phyloP scores from a whole-genome alignment of 2,329 filamentous ascomycete species.

The Sarocladium brachiariae region DNA sequence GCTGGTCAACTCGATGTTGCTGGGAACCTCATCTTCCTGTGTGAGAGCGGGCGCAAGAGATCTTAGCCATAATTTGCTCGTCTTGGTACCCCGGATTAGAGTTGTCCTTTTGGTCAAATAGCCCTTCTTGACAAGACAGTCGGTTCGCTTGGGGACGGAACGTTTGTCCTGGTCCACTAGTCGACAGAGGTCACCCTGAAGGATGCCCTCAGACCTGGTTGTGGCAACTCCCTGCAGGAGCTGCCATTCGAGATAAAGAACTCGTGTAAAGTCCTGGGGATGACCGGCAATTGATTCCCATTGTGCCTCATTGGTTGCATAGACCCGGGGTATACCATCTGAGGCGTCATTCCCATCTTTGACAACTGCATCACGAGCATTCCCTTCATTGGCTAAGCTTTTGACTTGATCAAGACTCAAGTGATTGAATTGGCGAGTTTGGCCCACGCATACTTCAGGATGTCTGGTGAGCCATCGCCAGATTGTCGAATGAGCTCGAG shows the following conservation, averaged over 20 bases:
- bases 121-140: conserved; percentile 51
- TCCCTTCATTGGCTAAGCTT: conserved; percentile 13
- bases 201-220: conserved; percentile 45
- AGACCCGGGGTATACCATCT: conserved; percentile 25
- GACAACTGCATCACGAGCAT: not conserved
- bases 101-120: conserved; percentile 56
- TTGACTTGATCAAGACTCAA: conserved; percentile 32
- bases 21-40: conserved; percentile 23
- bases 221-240: conserved; percentile 52
- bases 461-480: conserved; percentile 30
- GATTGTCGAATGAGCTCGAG: conserved; percentile 24
- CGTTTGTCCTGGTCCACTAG: conserved; percentile 56
- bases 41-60: conserved; percentile 43
- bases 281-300: conserved; percentile 57
- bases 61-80: conserved; percentile 56
- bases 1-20: conserved; percentile 24
- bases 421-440: conserved; percentile 24
- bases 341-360: not conserved
- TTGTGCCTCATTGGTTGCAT: conserved; percentile 47
- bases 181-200: conserved; percentile 53
- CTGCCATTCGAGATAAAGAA: conserved; percentile 53
- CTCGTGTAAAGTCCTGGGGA: conserved; percentile 48
- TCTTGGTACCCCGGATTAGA: conserved; percentile 51
- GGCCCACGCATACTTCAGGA: conserved; percentile 29
- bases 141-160: conserved; percentile 55